Evolutionary conservation across 73 alveolate genomes (phyloP), one percentile per base, ranked within the genome.

Genomic region (Diophrys appendiculata): DNA sequence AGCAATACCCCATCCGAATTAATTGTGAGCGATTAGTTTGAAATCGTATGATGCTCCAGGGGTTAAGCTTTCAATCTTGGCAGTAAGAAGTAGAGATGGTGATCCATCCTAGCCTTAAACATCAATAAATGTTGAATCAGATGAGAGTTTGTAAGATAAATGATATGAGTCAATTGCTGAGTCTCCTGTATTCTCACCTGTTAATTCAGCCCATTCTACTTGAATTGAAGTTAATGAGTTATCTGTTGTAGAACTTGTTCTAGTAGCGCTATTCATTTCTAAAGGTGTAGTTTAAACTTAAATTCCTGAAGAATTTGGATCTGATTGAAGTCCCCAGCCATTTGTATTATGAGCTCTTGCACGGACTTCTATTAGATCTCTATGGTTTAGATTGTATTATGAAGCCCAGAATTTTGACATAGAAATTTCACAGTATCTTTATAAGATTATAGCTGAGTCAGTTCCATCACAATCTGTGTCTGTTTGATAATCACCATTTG

Each of bases 1-100:
- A n/a, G n/a, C n/a, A n/a, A n/a, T n/a, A n/a, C 89, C 89, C 33
- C 75, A 54, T 24, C 89, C 89, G 65, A 72, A 80, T 72, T 72
- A 72, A 52, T 80, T 80, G 29, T 2, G 30, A 35, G 89, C 89
- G 27, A 70, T 28, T 1, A 80, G 69, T 72, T 54, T 80, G 78
- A 80, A 80, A 35, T n/a, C n/a, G n/a, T n/a, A n/a, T n/a, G n/a
- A n/a, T 60, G 3, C 72, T 60, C 72, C 72, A 2, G 72, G 8
- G 8, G 72, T 60, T 60, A 60, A 18, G 13, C 30, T 2, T 60
- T 3, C 26, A 8, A 23, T 23, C n/a, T n/a, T n/a, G n/a, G n/a
- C n/a, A n/a, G n/a, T n/a, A n/a, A n/a, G n/a, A n/a, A n/a, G n/a
- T n/a, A n/a, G n/a, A n/a, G n/a, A n/a, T n/a, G n/a, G n/a, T n/a